Evolutionary conservation across 768 basidiomycete species (phyloP), one percentile per base, ranked within the genome.

Genomic region (Tylopilus rubrobrunneus): DNA sequence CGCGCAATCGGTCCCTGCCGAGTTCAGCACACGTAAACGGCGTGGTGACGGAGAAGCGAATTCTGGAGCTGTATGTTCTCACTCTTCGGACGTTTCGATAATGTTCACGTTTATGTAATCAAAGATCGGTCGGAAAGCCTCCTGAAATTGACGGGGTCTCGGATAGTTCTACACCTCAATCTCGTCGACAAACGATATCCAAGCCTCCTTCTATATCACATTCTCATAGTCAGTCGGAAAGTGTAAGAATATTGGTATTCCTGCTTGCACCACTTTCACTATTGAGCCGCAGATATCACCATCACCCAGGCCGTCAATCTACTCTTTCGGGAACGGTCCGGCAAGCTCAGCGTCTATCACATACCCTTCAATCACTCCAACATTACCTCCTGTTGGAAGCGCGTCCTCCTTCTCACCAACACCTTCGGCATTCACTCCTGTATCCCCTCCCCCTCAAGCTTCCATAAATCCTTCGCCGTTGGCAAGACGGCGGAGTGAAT

Each of bases 401-500:
- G 49, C 62, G 47, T 76, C 77, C 1, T 72, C 78, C 27, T 76
- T 77, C 62, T 63, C 69, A 53, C 63, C 77, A 19, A 70, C 75
- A 10, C 56, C 76, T 45, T 63, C 71, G 29, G 59, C 67, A 34
- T 78, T 78, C 55, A 69, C 67, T 17, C 55, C 73, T 45, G 73
- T 73, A 47, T 74, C 88, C 0, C 79, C 87, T 1, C 93, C 91
- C 11, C 92, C 93, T 2, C 86, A 84, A 67, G 91, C 90, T 10
- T 91, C 92, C 28, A 85, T 92, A 57, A 91, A 91, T 60, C 84
- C 86, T 27, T 85, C 86, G 17, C 78, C 87, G 6, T 75, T 92
- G 5, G 78, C 89, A 6, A 79, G 89, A 52, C 83, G 89, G 51
- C 70, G 80, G 44, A 87, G 83, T 58, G 89, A 93, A 58, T 92